A percentile compares a stretch with the other conserved stretches of the same genome.
These are phyloP conservation scores for Podospora pseudopauciseta DNA, from an alignment of 495 filamentous ascomycete species.

Conservation along the genomic window DNA sequence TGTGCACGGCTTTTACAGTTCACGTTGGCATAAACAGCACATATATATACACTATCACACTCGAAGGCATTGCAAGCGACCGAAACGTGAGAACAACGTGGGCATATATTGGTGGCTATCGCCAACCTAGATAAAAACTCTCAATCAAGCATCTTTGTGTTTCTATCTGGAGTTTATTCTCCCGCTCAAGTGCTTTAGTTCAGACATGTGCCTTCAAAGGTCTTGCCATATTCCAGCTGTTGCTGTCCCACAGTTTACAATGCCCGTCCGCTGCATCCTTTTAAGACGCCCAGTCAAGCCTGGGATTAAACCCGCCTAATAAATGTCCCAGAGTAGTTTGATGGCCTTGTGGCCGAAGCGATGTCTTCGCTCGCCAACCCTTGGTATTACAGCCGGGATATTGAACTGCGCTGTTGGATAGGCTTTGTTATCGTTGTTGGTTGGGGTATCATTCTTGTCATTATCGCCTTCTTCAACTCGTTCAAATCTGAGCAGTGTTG, in stretches of 20 bases:
- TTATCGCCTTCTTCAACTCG: background rate
- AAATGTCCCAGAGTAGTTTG: background rate
- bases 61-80: background rate
- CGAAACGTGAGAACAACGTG: background rate
- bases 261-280: background rate
- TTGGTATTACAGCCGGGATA: background rate
- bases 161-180: too few species aligned
- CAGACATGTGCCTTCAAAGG: too few species aligned
- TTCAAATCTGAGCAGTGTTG: slow-evolving; percentile 78
- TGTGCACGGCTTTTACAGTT: background rate
- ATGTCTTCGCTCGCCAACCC: background rate
- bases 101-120: background rate
- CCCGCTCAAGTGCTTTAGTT: too few species aligned
- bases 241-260: too few species aligned
- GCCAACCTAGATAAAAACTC: too few species aligned
- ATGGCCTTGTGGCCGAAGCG: slow-evolving; percentile 1
- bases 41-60: background rate
- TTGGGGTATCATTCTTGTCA: slow-evolving; percentile 3
- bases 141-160: too few species aligned
- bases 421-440: background rate
- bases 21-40: background rate
- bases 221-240: too few species aligned
- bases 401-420: background rate
- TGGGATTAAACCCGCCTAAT: background rate
- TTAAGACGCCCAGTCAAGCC: background rate